Evolutionary conservation across 2,329 filamentous ascomycete species (phyloP), one percentile per base, ranked within the genome.

Genomic region (Ophiostoma australiae): DNA sequence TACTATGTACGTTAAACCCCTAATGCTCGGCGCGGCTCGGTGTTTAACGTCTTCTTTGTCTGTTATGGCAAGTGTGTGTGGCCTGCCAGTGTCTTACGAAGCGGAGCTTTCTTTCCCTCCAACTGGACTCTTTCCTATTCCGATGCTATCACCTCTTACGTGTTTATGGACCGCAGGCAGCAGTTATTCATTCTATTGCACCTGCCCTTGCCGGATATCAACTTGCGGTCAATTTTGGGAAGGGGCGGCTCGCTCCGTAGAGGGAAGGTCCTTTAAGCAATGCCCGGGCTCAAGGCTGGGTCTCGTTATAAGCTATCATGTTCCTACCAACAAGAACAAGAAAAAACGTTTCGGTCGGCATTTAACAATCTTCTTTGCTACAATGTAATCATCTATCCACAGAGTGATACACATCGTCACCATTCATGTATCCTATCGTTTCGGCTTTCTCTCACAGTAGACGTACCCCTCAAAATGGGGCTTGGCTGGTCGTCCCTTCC

Each of bases 21-120:
- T 17, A 48, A 8, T 20, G 52, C 52, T 58, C 52, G 52, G 52
- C 52, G 52, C 52, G 52, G 52, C 52, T 58, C 52, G 52, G 52
- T 27, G 52, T 58, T 58, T 58, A 58, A 58, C 10, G 23, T 27
- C 52, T 27, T 7, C 23, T 58, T 58, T 58, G 11, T 27, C 17
- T 20, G 44, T n/a, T 48, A 6, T 20, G 17, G 52, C 52, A 58
- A 58, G 52, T 58, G 52, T 58, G 52, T n/a, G 44, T 48, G 44
- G 17, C 44, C 44, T 6, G 44, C 20, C 44, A 8, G 44, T 44
- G 3, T 44, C 3, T 44, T 48, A 48, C 44, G 15, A 39, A 48
- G 5, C 44, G 17, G 44, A 48, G 37, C 37, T 39, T 1, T 31
- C 27, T 3, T 31, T 13, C 39, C 39, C 39, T 41, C 39, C 10